Percentiles rank a stretch among this genome's conserved stretches.
phyloP scores from a whole-genome alignment of 139 green algal species.

The Picochlorum sp. region DNA sequence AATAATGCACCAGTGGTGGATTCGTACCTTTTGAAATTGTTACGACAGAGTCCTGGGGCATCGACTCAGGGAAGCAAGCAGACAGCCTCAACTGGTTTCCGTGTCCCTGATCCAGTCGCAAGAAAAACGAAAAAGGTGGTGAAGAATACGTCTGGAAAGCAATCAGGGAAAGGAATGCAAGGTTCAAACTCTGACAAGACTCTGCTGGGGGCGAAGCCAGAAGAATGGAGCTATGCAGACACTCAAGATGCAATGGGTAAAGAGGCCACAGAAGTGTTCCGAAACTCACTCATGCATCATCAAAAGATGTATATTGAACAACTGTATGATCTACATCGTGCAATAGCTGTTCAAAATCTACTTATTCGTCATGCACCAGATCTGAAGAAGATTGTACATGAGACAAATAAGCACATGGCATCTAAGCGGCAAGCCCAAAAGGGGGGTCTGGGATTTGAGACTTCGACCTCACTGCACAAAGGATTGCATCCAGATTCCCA shows the following conservation, averaged over 20 bases:
- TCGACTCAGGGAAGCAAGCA: background rate
- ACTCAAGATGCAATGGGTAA: constrained; percentile 8
- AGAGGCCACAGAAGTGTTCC: constrained; percentile 1
- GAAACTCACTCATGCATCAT: constrained; percentile 15
- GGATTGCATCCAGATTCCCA: constrained; percentile 17
- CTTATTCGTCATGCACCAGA: constrained; percentile 19
- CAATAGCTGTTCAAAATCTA: constrained; percentile 21
- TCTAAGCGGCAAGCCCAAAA: background rate
- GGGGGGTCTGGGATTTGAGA: constrained; percentile 2
- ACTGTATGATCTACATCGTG: constrained; percentile 21
- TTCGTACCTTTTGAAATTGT: background rate
- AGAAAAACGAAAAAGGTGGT: no score
- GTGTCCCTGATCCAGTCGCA: background rate
- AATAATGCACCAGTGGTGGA: background rate
- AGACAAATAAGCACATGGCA: background rate
- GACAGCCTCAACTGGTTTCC: no score
- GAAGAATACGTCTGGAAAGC: no score
- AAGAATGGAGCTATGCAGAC: background rate
- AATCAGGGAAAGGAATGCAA: no score
- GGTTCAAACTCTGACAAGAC: no score
- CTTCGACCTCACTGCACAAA: constrained; percentile 1
- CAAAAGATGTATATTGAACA: constrained; percentile 21
- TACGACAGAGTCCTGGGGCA: background rate
- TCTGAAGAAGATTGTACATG: constrained; percentile 2
- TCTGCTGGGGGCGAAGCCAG: background rate